Base-by-base conservation (phyloP, 164 flowering plant genomes). In the Hamamelis virginiana region DNA sequence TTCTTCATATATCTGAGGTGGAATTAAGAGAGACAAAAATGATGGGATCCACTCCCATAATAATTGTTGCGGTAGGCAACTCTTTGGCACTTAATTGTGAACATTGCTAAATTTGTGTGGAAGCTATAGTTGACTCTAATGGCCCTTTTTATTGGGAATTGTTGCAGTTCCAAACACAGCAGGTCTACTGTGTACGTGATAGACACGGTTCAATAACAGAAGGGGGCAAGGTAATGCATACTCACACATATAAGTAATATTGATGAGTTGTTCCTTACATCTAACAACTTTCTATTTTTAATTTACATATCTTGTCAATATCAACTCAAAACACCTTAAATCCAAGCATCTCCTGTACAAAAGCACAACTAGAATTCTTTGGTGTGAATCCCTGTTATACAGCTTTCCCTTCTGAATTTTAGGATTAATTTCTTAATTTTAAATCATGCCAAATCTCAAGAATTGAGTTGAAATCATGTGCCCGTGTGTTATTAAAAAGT, bases 121-220 rank as follows among this genome's bases (percentile, higher is more conserved):
- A 47, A 21, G 27, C 19, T 12, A n/a, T n/a, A n/a, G 14, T 26
- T 74, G 61, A 52, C 46, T n/a, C 13, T 60, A 43, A 58, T 67
- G 63, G 15, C 56, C 19, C 1, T 68, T 52, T 52, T 28, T 48
- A 1, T 25, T 60, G 1, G 62, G 50, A 23, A 45, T 48, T 60
- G 70, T 33, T 72, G 58, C 91, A 96, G 99, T 96, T 96, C 78
- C 95, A 83, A 77, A 90, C 97, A n/a, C 99, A 96, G 72, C 97
- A 96, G 67, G 80, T 96, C 28, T 78, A 88, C 69, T 96, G 99
- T 64, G 80, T 90, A 46, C 90, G 96, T n/a, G 95, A 93, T 77
- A 82, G 71, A 71, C 70, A 82, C 28, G 97, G 99, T 47, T 22
- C 79, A 27, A 78, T 96, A 53, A 87, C 77, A 52, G 98, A 96